Evolutionary conservation across 2,329 filamentous ascomycete species (phyloP).

Genomic region (Phialocephala subalpina): DNA sequence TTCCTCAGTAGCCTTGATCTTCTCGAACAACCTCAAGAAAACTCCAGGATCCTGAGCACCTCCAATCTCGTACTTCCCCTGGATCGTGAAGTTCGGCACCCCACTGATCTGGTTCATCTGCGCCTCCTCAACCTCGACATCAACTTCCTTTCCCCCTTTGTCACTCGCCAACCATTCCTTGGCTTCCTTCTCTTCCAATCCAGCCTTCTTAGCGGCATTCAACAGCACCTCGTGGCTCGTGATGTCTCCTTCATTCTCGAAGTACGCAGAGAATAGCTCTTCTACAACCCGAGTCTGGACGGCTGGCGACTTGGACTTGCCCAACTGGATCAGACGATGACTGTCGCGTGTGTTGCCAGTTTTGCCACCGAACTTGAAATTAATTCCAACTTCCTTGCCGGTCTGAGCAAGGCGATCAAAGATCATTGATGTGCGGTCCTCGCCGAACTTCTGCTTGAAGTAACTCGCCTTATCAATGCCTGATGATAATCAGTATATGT

Average conservation of each 20-base stretch:
- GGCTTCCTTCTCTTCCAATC: conserved; percentile 60
- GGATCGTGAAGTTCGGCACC: conserved; percentile 80
- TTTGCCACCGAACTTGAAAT: conserved; percentile 75
- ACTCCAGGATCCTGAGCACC: conserved; percentile 75
- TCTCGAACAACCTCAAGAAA: conserved; percentile 72
- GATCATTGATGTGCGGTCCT: conserved; percentile 65
- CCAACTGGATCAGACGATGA: conserved; percentile 79
- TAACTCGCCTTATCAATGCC: conserved; percentile 61
- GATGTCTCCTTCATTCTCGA: conserved; percentile 70
- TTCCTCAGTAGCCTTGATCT: conserved; percentile 51
- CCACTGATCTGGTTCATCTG: conserved; percentile 63
- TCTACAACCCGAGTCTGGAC: conserved; percentile 67
- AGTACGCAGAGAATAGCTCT: conserved; percentile 71
- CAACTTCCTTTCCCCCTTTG: conserved; percentile 56
- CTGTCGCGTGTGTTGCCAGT: conserved; percentile 82
- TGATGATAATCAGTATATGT: conserved; percentile 12
- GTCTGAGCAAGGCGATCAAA: conserved; percentile 62
- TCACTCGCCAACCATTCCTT: conserved; percentile 61
- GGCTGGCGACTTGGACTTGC: conserved; percentile 57
- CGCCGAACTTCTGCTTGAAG: conserved; percentile 70
- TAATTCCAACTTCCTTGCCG: conserved; percentile 72
- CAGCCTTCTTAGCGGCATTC: conserved; percentile 60
- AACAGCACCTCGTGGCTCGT: conserved; percentile 62
- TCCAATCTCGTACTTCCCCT: conserved; percentile 70
- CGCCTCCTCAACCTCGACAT: conserved; percentile 44